phyloP scores from a whole-genome alignment of 2,329 filamentous ascomycete species.

The Apiospora hydei region DNA sequence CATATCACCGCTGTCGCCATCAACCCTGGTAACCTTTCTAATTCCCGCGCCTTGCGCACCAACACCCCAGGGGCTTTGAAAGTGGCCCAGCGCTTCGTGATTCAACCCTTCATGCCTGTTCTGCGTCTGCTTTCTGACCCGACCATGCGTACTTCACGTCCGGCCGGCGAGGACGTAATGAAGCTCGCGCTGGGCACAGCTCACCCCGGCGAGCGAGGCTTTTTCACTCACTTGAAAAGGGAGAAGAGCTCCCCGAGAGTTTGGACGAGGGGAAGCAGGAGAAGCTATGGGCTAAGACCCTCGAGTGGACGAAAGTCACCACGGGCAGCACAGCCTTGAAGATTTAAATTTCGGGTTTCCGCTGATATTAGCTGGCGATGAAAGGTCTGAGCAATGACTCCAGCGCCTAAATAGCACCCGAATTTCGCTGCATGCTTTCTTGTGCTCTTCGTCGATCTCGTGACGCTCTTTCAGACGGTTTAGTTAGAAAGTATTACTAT shows the following conservation, averaged over 20 bases:
- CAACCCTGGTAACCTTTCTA: slow-evolving; percentile 42
- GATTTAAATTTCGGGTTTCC: no score
- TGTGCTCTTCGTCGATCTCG: neutral
- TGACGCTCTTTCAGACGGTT: no score
- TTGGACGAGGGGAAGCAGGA: slow-evolving; percentile 39
- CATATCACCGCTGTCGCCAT: slow-evolving; percentile 40
- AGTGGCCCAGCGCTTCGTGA: slow-evolving; percentile 38
- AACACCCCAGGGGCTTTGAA: slow-evolving; percentile 41
- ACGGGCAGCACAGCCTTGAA: no score
- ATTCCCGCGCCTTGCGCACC: slow-evolving; percentile 46
- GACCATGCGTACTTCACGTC: slow-evolving; percentile 39
- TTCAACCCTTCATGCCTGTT: slow-evolving; percentile 33
- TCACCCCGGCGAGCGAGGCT: slow-evolving; percentile 43
- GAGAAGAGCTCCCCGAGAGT: slow-evolving; percentile 42
- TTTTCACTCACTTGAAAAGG: slow-evolving; percentile 40
- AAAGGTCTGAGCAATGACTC: no score
- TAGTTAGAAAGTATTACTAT: no score
- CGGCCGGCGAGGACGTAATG: slow-evolving; percentile 38
- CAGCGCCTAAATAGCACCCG: no score
- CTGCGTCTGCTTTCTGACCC: slow-evolving; percentile 40
- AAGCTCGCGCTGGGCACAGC: slow-evolving; percentile 34
- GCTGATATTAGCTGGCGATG: no score
- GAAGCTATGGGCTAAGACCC: slow-evolving; percentile 41
- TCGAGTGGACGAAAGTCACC: slow-evolving; percentile 36
- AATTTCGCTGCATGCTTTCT: no score